phyloP scores from a whole-genome alignment of 169 alveolate genomes.

The Pseudocohnilembus persalinus region DNA sequence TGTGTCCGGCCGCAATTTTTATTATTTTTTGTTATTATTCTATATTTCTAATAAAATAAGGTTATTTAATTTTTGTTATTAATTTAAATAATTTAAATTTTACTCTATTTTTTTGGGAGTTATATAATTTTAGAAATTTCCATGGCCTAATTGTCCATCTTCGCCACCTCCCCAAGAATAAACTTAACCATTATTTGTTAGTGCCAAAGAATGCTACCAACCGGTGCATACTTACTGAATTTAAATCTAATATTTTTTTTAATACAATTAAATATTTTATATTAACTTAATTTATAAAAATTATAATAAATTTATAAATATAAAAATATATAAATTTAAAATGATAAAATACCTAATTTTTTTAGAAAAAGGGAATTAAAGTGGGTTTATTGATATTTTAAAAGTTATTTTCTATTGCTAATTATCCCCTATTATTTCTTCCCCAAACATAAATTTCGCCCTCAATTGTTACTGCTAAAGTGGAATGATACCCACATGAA shows the following conservation, averaged over 20 bases:
- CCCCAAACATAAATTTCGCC: conserved; percentile 67
- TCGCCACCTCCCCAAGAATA: conserved; percentile 86
- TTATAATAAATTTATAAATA: neutral
- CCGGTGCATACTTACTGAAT: conserved; percentile 84
- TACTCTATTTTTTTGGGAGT: conserved; percentile 10
- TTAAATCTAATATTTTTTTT: no score
- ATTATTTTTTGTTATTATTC: neutral
- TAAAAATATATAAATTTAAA: no score
- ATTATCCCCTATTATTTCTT: conserved; percentile 65
- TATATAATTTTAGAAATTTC: conserved; percentile 43
- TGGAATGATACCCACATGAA: conserved; percentile 69
- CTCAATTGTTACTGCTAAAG: conserved; percentile 53
- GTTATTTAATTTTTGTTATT: conserved; percentile 17
- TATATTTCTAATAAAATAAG: neutral
- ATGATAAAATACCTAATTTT: neutral
- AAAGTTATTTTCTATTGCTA: conserved; percentile 50
- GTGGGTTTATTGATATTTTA: conserved; percentile 51
- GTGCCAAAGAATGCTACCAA: conserved; percentile 79
- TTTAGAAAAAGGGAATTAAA: conserved; percentile 36
- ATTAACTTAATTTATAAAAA: neutral
- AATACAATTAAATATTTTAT: no score
- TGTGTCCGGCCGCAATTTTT: conserved; percentile 57
- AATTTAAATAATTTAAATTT: neutral
- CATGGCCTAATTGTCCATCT: conserved; percentile 80
- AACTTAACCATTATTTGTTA: conserved; percentile 58